Evolutionary conservation across 208 protist species (phyloP).

Genomic region (Trypanosoma congolense): DNA sequence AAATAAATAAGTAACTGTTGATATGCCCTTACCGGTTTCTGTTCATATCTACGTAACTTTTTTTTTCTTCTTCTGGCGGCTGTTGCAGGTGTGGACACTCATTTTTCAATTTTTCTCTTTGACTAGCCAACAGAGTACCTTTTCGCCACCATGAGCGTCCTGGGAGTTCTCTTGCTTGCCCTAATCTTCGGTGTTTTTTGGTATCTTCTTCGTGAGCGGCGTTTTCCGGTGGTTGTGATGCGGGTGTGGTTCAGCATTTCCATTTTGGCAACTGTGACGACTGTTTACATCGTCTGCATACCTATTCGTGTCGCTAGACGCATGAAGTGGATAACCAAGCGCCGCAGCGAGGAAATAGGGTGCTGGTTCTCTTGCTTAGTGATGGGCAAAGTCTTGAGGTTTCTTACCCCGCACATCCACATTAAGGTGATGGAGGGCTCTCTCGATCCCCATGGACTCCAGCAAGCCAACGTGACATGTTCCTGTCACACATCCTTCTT

Average conservation of each 20-base stretch:
- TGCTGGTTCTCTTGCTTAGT: conserved; percentile 33
- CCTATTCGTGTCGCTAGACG: conserved; percentile 18
- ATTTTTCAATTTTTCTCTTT: too few species aligned
- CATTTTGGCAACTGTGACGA: conserved; percentile 35
- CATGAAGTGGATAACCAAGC: conserved; percentile 26
- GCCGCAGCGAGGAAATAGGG: conserved; percentile 27
- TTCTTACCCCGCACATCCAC: conserved; percentile 53
- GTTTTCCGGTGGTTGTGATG: conserved; percentile 44
- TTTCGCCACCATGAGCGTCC: conserved; percentile 1
- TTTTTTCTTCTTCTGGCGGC: too few species aligned
- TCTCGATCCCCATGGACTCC: conserved; percentile 44
- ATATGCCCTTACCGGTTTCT: too few species aligned
- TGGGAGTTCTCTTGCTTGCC: conserved; percentile 6
- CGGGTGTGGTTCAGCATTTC: conserved; percentile 57
- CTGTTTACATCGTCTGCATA: conserved; percentile 25
- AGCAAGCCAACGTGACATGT: conserved; percentile 49
- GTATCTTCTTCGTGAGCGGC: conserved; percentile 35
- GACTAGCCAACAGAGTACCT: too few species aligned
- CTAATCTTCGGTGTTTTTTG: conserved; percentile 45
- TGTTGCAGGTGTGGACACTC: too few species aligned
- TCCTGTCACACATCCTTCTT: conserved; percentile 86
- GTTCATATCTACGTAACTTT: too few species aligned
- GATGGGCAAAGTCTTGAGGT: conserved; percentile 44
- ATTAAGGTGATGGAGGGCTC: conserved; percentile 58
- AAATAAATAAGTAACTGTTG: too few species aligned